Base-by-base conservation (phyloP, 2,329 filamentous ascomycete species). In the Endothia cerciana region DNA sequence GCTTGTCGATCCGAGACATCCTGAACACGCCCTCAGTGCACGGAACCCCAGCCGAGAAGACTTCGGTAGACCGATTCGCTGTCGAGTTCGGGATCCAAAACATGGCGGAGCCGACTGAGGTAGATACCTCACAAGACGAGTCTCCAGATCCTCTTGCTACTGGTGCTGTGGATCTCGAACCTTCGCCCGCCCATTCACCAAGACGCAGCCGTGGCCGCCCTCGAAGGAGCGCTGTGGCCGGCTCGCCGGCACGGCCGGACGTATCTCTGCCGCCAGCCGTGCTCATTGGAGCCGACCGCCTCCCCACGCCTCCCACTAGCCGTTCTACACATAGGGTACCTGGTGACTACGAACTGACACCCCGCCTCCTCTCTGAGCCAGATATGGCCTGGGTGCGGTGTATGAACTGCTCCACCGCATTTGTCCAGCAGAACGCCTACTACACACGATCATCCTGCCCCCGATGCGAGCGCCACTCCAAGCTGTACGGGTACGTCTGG, bases 401-500 rank as follows among this genome's bases (percentile, higher is more conserved):
- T 79, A 91, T 88, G 61, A 93, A 91, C 33, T 99, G 95, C 79
- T 86, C 87, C 60, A 85, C 85, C 0, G 87, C 89, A 67, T 99
- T 98, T 74, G 90, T 98, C 6, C 94, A 98, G 76, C 85, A 88
- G 49, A 91, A 98, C 69, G 93, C 92, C 0, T 97, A 97, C 76
- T 90, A 89, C 70, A 97, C 94, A 1, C 88, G 90, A 62, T 89
- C 91, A 59, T 90, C 92, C 19, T 99, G 95, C 75, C 94, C 93
- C 4, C 88, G 95, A 7, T 99, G 95, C 77, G 95, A 99, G 79
- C 87, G 95, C 0, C 95, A 99, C 74, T 96, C 92, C 19, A 98
- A 97, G 80, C 81, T 99, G 0, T 99, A 98, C 75, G 96, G 96
- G 0, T 97, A 91, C 74, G 84, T 91, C 65, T 99, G 95, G 95